A percentile compares a stretch with the other conserved stretches of the same genome.
Conservation (phyloP, 1,284 basidiomycete species). For the Tilletia horrida region DNA sequence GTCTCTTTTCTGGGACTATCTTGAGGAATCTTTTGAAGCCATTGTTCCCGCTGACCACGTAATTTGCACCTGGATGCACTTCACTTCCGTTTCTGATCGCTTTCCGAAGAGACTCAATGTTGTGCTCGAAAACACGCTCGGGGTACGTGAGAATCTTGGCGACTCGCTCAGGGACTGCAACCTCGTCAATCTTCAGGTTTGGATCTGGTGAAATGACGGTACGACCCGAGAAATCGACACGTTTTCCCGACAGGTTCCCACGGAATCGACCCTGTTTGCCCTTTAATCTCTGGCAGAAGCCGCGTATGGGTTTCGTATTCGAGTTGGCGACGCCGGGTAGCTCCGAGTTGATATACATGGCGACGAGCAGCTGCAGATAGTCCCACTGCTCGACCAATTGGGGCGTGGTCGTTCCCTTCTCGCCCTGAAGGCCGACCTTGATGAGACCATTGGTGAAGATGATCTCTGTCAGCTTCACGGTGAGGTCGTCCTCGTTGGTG, state of each 20-base stretch:
- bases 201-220: slow-evolving; percentile 99
- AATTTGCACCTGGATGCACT: slow-evolving; percentile 92
- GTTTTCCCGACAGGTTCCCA: slow-evolving; percentile 96
- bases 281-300: slow-evolving; percentile 96
- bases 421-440: slow-evolving; percentile 72
- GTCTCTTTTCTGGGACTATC: slow-evolving; percentile 39
- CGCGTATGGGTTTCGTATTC: slow-evolving; percentile 57
- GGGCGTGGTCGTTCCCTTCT: slow-evolving; percentile 50
- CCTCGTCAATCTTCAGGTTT: slow-evolving; percentile 83
- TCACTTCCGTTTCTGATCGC: slow-evolving; percentile 88
- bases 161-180: slow-evolving; percentile 88
- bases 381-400: slow-evolving; percentile 83
- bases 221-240: slow-evolving; percentile 96
- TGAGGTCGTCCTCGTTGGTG: slow-evolving; percentile 91
- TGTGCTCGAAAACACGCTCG: slow-evolving; percentile 88
- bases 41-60: slow-evolving; percentile 68
- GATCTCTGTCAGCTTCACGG: slow-evolving; percentile 95
- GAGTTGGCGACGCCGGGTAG: slow-evolving; percentile 66
- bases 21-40: slow-evolving; percentile 65
- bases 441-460: slow-evolving; percentile 92
- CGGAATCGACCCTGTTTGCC: slow-evolving; percentile 98
- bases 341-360: slow-evolving; percentile 98
- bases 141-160: slow-evolving; percentile 95
- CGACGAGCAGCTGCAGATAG: slow-evolving; percentile 86
- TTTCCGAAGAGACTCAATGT: slow-evolving; percentile 73